phyloP scores from a whole-genome alignment of 75 land plant species.

The Larix kaempferi region DNA sequence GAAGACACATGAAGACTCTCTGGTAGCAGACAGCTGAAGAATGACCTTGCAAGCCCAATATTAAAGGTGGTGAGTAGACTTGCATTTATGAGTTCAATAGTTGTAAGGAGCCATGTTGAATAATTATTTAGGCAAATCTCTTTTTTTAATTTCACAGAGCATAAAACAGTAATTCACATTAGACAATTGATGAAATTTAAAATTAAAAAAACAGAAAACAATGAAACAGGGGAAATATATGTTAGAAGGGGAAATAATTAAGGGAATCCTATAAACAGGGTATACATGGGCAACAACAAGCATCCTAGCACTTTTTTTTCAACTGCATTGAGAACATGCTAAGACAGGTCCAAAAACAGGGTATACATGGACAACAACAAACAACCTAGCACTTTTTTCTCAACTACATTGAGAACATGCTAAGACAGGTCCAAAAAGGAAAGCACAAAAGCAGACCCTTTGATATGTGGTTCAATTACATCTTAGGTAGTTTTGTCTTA shows the following conservation, averaged over 20 bases:
- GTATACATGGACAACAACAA: no score
- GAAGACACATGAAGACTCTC: slow-evolving; percentile 62
- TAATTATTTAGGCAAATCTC: background rate
- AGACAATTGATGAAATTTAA: background rate
- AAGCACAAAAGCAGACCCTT: background rate
- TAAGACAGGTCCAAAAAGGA: background rate
- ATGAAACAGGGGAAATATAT: background rate
- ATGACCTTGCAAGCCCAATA: slow-evolving; percentile 35
- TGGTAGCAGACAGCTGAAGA: slow-evolving; percentile 75
- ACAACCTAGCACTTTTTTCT: background rate
- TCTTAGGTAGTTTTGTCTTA: background rate
- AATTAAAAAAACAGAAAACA: background rate
- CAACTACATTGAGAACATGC: background rate
- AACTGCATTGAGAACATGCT: background rate
- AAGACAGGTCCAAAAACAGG: no score
- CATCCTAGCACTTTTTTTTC: background rate
- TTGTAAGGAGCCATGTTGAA: background rate
- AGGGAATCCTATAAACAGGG: background rate
- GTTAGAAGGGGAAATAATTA: background rate
- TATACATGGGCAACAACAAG: background rate
- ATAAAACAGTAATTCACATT: background rate
- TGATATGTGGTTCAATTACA: background rate
- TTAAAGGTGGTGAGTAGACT: background rate
- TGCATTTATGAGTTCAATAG: background rate
- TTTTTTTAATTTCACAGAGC: background rate